These are phyloP conservation scores for Fusarium neocosmosporiellum DNA, from an alignment of 2,329 filamentous ascomycete genomes.

Conservation along the genomic window DNA sequence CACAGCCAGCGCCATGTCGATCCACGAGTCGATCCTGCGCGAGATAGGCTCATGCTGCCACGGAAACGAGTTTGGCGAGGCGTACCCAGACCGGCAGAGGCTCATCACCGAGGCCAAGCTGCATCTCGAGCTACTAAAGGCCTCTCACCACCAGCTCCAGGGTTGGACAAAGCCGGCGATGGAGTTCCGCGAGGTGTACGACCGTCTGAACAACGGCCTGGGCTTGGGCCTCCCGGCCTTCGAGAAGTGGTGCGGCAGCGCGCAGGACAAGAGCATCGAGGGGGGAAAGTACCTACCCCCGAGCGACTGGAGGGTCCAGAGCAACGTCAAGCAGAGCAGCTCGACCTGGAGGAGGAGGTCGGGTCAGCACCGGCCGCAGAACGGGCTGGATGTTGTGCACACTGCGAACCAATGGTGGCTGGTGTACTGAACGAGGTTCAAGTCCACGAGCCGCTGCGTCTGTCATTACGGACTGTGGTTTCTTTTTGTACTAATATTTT, in stretches of 20 bases:
- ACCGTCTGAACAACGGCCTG: slow-evolving; percentile 26
- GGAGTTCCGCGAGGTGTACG: slow-evolving; percentile 35
- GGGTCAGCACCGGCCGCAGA: slow-evolving; percentile 7
- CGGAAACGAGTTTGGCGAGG: slow-evolving; percentile 7
- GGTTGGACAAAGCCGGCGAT: slow-evolving; percentile 29
- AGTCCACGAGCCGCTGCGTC: neutral
- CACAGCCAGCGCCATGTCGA: slow-evolving; percentile 28
- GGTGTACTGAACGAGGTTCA: slow-evolving; percentile 6
- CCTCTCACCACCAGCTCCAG: slow-evolving; percentile 29
- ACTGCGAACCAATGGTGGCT: slow-evolving; percentile 35
- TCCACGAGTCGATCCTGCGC: slow-evolving; percentile 37
- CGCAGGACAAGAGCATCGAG: slow-evolving; percentile 23
- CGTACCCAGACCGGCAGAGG: slow-evolving; percentile 16
- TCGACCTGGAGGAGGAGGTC: slow-evolving; percentile 13
- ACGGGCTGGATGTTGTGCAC: slow-evolving; percentile 27
- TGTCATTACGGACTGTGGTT: neutral
- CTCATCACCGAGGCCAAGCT: slow-evolving; percentile 28
- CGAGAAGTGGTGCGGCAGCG: slow-evolving; percentile 35
- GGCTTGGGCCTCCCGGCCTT: slow-evolving; percentile 30
- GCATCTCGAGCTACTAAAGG: slow-evolving; percentile 38
- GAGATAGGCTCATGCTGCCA: slow-evolving; percentile 36
- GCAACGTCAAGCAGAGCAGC: slow-evolving; percentile 18
- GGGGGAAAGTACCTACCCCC: slow-evolving; percentile 35
- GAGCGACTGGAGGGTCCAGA: slow-evolving; percentile 32
- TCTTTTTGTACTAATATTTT: neutral